Evolutionary conservation across 2,329 filamentous ascomycete species (phyloP), one percentile per base, ranked within the genome.

Genomic region (Aspergillus ruber): DNA sequence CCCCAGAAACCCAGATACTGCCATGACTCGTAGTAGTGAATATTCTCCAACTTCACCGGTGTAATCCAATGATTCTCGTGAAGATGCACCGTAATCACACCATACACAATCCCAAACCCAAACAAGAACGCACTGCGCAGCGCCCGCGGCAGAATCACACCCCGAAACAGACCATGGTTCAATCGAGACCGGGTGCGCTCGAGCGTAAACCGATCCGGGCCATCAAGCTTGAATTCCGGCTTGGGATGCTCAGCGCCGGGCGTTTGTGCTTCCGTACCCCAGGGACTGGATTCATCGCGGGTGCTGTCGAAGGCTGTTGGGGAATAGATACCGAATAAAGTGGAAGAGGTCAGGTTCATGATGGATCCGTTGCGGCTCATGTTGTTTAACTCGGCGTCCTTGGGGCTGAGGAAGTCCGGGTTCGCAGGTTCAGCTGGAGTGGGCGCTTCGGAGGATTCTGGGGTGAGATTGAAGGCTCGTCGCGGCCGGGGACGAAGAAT

Each of bases 301-400:
- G 55, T 78, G 70, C 53, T 69, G 40, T 79, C 74, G 49, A 79
- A 79, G 27, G 78, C 77, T 1, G 81, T 80, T 6, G 82, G 83
- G 9, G 83, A 84, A 74, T 95, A 98, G 60, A 98, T 98, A 46
- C 93, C 91, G 57, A 86, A 87, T 4, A 98, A 79, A 0, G 93
- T 95, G 2, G 89, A 90, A 8, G 87, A 85, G 3, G 89, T 95
- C 50, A 98, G 78, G 64, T 96, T 95, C 62, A 90, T 74, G 48
- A 89, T 80, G 8, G 89, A 95, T 55, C 85, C 82, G 20, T 84
- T 86, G 49, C 88, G 82, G 62, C 80, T 84, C 55, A 82, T 74
- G 44, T 55, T 78, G 70, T 55, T 67, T 53, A 58, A 64, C 29
- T 54, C 59, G 39, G 55, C 43, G 25, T 64, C 59, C 25, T 65